Percentiles rank a stretch among this genome's conserved stretches.
Conservation (phyloP, 305 asterid species). For the Plantago rigida region DNA sequence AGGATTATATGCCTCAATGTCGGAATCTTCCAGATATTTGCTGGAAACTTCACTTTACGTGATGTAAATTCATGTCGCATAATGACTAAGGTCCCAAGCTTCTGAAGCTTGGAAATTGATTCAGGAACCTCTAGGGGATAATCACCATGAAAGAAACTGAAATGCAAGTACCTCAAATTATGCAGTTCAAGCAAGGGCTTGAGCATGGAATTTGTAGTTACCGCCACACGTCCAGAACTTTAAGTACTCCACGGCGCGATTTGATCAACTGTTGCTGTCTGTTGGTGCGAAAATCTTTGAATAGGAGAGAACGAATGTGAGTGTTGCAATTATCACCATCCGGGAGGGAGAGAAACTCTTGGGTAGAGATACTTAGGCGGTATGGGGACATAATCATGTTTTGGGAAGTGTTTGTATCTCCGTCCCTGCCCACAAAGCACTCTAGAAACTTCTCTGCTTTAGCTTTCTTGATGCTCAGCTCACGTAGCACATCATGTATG, state of each 20-base stretch:
- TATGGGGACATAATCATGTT: too few species aligned
- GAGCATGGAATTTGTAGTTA: conserved; percentile 6
- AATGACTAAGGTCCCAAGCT: neutral
- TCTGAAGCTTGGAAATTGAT: too few species aligned
- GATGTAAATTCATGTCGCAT: too few species aligned
- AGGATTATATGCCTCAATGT: conserved; percentile 6
- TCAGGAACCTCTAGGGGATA: too few species aligned
- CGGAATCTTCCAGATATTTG: conserved; percentile 5
- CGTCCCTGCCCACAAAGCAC: too few species aligned
- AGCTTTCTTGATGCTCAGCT: conserved; percentile 20
- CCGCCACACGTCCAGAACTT: conserved; percentile 19
- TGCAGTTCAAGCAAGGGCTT: neutral
- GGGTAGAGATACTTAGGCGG: neutral
- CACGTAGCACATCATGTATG: conserved; percentile 26
- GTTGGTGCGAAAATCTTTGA: neutral
- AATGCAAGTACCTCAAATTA: conserved; percentile 21
- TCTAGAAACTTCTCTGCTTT: conserved; percentile 13
- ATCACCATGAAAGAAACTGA: neutral
- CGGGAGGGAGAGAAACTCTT: neutral
- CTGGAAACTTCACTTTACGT: neutral
- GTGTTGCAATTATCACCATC: too few species aligned
- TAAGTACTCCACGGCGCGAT: conserved; percentile 8
- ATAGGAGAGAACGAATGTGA: conserved; percentile 7
- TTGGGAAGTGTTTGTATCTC: too few species aligned
- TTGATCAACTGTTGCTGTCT: too few species aligned